These are phyloP conservation scores for Amanita brunnescens DNA, from an alignment of 768 basidiomycete genomes.

Conservation along the genomic window DNA sequence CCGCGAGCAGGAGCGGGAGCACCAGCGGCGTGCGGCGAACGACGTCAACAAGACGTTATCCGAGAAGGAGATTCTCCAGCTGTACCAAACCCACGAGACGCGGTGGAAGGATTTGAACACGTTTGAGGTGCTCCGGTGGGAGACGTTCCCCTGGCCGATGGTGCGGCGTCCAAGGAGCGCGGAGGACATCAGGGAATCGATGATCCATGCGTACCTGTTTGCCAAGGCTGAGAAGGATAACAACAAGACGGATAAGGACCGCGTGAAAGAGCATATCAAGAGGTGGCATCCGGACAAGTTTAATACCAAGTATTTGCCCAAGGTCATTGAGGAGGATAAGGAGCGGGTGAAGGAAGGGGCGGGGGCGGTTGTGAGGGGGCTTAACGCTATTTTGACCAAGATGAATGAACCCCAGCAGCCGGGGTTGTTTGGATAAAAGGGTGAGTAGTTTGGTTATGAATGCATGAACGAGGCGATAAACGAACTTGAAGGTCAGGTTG, in stretches of 20 bases:
- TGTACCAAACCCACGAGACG: constrained; percentile 54
- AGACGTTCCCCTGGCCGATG: constrained; percentile 70
- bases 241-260: constrained; percentile 53
- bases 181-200: constrained; percentile 51
- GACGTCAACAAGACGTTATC: constrained; percentile 25
- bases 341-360: constrained; percentile 67
- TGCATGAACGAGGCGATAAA: too few relatives aligned
- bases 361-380: constrained; percentile 57
- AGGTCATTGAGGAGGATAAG: constrained; percentile 54
- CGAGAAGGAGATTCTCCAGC: constrained; percentile 45
- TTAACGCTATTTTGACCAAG: constrained; percentile 61
- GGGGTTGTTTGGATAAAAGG: not conserved
- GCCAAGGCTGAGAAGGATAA: constrained; percentile 45
- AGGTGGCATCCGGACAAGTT: constrained; percentile 83
- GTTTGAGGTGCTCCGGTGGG: constrained; percentile 45
- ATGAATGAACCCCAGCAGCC: constrained; percentile 21
- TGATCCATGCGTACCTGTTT: constrained; percentile 54
- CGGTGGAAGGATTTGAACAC: constrained; percentile 46
- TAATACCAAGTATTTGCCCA: constrained; percentile 56
- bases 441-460: not conserved
- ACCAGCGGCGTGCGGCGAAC: constrained; percentile 39
- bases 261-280: constrained; percentile 66
- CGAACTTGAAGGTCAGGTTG: too few relatives aligned
- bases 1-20: constrained; percentile 57
- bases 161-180: constrained; percentile 44